These are phyloP conservation scores for Karstenula rhodostoma DNA, from an alignment of 2,329 filamentous ascomycete species.

Conservation along the genomic window DNA sequence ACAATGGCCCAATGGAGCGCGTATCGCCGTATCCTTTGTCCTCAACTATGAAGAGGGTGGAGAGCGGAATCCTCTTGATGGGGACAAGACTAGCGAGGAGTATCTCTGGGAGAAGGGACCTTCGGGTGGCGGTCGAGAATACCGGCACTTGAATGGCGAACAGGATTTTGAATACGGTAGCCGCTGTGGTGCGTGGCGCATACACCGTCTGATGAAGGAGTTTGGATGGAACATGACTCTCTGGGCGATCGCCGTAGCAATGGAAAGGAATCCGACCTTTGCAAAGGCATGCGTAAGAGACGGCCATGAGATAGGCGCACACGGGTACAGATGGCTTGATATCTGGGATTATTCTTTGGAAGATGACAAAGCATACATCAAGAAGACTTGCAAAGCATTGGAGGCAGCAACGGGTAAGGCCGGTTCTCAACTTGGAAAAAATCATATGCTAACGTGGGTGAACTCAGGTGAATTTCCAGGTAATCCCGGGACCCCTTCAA, in stretches of 20 bases:
- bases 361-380: conserved; percentile 56
- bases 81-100: conserved; percentile 34
- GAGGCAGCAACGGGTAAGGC: conserved; percentile 38
- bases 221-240: conserved; percentile 58
- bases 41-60: conserved; percentile 34
- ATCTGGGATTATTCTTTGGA: conserved; percentile 56
- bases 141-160: conserved; percentile 54
- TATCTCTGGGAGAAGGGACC: conserved; percentile 49
- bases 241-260: conserved; percentile 58
- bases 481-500: background rate
- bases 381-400: conserved; percentile 48
- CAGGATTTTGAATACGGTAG: conserved; percentile 60
- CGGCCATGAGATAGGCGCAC: conserved; percentile 59
- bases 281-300: conserved; percentile 55
- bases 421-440: background rate
- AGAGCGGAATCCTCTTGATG: conserved; percentile 26
- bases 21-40: conserved; percentile 43
- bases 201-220: conserved; percentile 58
- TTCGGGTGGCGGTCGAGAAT: conserved; percentile 31
- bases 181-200: conserved; percentile 57
- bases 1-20: conserved; percentile 43
- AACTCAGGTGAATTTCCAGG: conserved; percentile 47
- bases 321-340: conserved; percentile 60
- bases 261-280: conserved; percentile 58
- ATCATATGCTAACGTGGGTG: background rate